Evolutionary conservation across 345 rosid genomes (phyloP), one percentile per base, ranked within the genome.

Genomic region (Citrus trifoliata): DNA sequence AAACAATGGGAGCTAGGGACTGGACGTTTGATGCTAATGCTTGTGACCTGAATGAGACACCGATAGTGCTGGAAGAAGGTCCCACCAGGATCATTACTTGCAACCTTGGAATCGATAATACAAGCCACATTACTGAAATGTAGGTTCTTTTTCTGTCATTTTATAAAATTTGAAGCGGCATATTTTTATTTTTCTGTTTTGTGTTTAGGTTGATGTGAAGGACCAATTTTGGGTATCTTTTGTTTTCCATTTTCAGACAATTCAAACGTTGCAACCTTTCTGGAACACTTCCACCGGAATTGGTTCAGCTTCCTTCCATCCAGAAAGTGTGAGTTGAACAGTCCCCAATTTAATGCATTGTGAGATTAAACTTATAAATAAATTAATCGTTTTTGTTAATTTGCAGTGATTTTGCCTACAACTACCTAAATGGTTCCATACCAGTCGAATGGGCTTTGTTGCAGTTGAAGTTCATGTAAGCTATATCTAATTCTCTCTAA

Each of bases 391-490:
- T 22, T 16, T 53, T 53, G 22, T 53, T 18, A 74, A 78, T 66
- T 66, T 81, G 84, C 78, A 90, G 97, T 77, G 93, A 90, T 83
- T 81, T 90, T 69, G 87, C 92, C 37, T 88, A 77, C 77, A 89
- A 90, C 82, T 89, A 82, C 64, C 85, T 92, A 16, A 78, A 32
- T 74, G 97, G 93, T 30, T 80, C 91, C 21, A 82, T 92, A 25
- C 93, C 94, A 71, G 71, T 38, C 60, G 88, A 87, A 84, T 92
- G 94, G 94, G 88, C 86, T 16, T 78, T 88, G 25, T 7, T 86
- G 79, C 84, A 72, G 42, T 78, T 90, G 58, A 88, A 77, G 61
- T 84, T 19, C 64, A 86, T 92, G 94, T 89, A 73, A 86, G 93
- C 71, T 58, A n/a, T 35, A 64, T 73, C 81, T 72, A 3, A 65